Conservation (phyloP, 2,329 filamentous ascomycete genomes). For the Paecilomyces fulvus region DNA sequence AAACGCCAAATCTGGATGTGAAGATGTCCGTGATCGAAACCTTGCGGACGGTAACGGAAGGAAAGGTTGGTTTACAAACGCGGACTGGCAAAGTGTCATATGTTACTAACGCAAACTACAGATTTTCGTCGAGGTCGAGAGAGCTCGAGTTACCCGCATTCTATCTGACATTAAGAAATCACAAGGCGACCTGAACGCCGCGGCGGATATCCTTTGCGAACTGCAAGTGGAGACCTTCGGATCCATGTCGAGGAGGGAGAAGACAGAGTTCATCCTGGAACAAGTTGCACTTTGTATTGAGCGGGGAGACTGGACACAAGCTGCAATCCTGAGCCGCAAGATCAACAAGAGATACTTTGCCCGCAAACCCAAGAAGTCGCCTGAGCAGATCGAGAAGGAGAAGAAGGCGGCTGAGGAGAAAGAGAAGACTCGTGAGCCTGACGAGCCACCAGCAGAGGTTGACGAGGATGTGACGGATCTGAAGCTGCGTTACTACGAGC, state of each 20-base stretch:
- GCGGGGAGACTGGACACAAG: slow-evolving; percentile 92
- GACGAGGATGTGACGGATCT: slow-evolving; percentile 91
- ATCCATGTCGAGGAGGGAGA: slow-evolving; percentile 93
- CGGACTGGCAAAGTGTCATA: background rate
- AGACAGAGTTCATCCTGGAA: slow-evolving; percentile 96
- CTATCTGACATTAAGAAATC: slow-evolving; percentile 96
- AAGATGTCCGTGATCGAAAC: slow-evolving; percentile 95
- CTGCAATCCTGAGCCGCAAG: slow-evolving; percentile 86
- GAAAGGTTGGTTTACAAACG: slow-evolving; percentile 54
- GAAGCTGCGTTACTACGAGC: slow-evolving; percentile 93
- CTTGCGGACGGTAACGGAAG: slow-evolving; percentile 89
- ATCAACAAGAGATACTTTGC: slow-evolving; percentile 91
- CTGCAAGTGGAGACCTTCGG: slow-evolving; percentile 98
- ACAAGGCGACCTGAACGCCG: slow-evolving; percentile 83
- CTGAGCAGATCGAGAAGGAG: slow-evolving; percentile 84
- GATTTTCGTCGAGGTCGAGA: slow-evolving; percentile 99
- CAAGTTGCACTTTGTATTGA: slow-evolving; percentile 94
- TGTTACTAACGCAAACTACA: slow-evolving; percentile 21
- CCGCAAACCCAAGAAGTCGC: slow-evolving; percentile 81
- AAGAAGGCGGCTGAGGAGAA: slow-evolving; percentile 70
- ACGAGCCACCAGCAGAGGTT: slow-evolving; percentile 65
- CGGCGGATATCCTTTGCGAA: slow-evolving; percentile 90
- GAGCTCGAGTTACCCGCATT: slow-evolving; percentile 88
- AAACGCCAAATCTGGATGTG: slow-evolving; percentile 72
- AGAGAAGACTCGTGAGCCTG: slow-evolving; percentile 68